A percentile compares a stretch with the other conserved stretches of the same genome.
Conservation (phyloP, 192 early-diverging fungal genomes). For the Polychytrium aggregatum region DNA sequence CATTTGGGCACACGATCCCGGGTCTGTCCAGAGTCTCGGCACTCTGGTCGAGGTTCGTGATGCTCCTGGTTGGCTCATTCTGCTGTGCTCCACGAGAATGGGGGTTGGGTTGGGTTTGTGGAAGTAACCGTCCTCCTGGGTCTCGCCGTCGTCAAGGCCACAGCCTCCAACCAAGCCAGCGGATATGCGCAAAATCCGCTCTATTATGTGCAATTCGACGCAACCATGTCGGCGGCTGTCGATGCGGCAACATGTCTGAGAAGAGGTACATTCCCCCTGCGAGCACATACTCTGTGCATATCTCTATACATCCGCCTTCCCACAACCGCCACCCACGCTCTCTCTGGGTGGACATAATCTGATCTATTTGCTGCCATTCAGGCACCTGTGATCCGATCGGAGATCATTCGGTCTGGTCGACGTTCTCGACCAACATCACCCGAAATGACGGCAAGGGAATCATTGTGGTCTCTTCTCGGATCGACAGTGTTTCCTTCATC, state of each 20-base stretch:
- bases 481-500: conserved; percentile 57
- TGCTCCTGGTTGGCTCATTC: no score
- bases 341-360: no score
- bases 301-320: no score
- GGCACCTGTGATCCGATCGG: conserved; percentile 59
- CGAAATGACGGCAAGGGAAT: conserved; percentile 51
- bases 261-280: no score
- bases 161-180: conserved; percentile 24
- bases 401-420: conserved; percentile 56
- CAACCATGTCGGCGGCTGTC: conserved; percentile 58
- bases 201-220: conserved; percentile 57
- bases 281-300: no score
- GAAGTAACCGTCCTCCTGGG: no score
- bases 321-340: no score
- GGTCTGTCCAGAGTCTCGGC: conserved; percentile 19
- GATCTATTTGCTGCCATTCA: no score
- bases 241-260: conserved; percentile 58
- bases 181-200: conserved; percentile 51
- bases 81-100: no score
- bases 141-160: conserved; percentile 33
- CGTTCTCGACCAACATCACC: conserved; percentile 40
- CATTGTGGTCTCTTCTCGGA: conserved; percentile 49
- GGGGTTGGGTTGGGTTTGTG: no score
- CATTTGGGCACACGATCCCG: conserved; percentile 6
- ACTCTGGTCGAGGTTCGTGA: conserved; percentile 31